Evolutionary conservation across 352 stramenopile genomes (phyloP).

Genomic region (Plasmopara viticola): DNA sequence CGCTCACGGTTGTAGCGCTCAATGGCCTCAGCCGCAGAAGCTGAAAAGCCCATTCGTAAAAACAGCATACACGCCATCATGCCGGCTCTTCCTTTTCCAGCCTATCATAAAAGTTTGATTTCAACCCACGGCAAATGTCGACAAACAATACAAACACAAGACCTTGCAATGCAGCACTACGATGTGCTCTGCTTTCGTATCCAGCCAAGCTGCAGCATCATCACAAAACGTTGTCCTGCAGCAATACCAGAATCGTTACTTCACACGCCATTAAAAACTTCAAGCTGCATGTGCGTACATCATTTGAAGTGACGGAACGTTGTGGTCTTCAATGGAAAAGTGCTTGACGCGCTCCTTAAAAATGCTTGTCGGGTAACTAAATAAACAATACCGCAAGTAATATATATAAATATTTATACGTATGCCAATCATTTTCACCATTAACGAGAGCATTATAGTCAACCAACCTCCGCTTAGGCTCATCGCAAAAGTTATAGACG

Average conservation of each 20-base stretch:
- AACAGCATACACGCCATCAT: conserved; percentile 82
- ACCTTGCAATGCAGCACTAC: conserved; percentile 75
- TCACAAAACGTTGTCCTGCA: conserved; percentile 65
- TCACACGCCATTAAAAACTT: background rate
- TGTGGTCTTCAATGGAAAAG: conserved; percentile 72
- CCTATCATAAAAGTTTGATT: conserved; percentile 13
- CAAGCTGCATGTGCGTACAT: conserved; percentile 27
- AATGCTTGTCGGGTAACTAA: conserved; percentile 43
- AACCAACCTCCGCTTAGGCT: conserved; percentile 38
- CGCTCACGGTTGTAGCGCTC: conserved; percentile 63
- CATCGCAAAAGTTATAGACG: conserved; percentile 75
- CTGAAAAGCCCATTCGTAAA: conserved; percentile 48
- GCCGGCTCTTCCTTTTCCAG: conserved; percentile 61
- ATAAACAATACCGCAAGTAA: background rate
- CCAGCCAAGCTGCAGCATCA: conserved; percentile 55
- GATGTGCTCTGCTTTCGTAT: conserved; percentile 32
- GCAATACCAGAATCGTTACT: background rate
- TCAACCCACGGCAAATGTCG: background rate
- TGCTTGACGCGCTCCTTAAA: conserved; percentile 44
- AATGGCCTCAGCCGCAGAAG: conserved; percentile 42
- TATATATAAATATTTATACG: background rate
- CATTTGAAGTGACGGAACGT: conserved; percentile 59
- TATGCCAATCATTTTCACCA: background rate
- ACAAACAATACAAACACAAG: background rate
- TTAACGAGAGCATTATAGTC: background rate